A percentile compares a stretch with the other conserved stretches of the same genome.
phyloP scores from a whole-genome alignment of 768 basidiomycete genomes.

The Chalciporus chontae region DNA sequence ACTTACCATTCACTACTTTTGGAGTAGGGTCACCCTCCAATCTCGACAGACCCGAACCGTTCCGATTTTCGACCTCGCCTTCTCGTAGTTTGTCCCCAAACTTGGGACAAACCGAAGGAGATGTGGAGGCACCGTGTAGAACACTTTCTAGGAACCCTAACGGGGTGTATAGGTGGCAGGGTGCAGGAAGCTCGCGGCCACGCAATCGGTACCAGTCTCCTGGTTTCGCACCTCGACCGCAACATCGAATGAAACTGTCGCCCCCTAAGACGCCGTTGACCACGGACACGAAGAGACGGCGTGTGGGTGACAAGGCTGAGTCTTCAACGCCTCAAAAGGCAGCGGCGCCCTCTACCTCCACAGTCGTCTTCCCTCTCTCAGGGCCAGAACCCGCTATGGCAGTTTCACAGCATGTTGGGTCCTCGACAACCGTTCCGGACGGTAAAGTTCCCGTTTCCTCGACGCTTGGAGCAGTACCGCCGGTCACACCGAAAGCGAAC shows the following conservation, averaged over 20 bases:
- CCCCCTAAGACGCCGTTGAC: slow-evolving; percentile 36
- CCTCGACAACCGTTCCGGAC: slow-evolving; percentile 28
- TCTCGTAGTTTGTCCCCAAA: slow-evolving; percentile 30
- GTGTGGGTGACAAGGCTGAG: slow-evolving; percentile 47
- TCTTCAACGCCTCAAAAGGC: slow-evolving; percentile 34
- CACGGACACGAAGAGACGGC: slow-evolving; percentile 59
- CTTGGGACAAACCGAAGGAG: slow-evolving; percentile 9
- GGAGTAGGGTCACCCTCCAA: slow-evolving; percentile 20
- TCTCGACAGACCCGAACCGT: slow-evolving; percentile 47
- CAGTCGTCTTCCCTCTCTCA: slow-evolving; percentile 19
- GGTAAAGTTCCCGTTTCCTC: slow-evolving; percentile 23
- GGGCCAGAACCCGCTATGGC: slow-evolving; percentile 32
- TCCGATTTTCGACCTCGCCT: slow-evolving; percentile 54
- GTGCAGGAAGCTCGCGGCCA: slow-evolving; percentile 67
- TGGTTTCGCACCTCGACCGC: slow-evolving; percentile 58
- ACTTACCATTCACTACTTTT: slow-evolving; percentile 10
- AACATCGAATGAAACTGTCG: slow-evolving; percentile 42
- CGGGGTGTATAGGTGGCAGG: slow-evolving; percentile 68
- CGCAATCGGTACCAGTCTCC: slow-evolving; percentile 73
- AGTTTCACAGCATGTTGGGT: slow-evolving; percentile 27
- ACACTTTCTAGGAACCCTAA: slow-evolving; percentile 70
- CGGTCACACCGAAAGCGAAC: slow-evolving; percentile 27
- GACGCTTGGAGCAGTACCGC: slow-evolving; percentile 20
- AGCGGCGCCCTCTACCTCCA: slow-evolving; percentile 26
- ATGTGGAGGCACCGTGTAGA: slow-evolving; percentile 41